phyloP scores from a whole-genome alignment of 345 rosid genomes.

The Arabidopsis arenosa region DNA sequence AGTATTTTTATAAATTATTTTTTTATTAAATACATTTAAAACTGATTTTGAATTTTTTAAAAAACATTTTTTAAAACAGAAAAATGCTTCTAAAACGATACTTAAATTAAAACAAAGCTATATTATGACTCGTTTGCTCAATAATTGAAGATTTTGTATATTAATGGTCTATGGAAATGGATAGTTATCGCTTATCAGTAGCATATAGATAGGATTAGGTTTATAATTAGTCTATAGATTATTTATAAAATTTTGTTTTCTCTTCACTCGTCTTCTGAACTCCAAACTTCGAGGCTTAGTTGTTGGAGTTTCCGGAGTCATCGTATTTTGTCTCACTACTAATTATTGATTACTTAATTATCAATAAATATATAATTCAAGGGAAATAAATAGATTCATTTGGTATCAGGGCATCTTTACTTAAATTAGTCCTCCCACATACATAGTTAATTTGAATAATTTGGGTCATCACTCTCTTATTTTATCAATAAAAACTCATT shows the following conservation, averaged over 20 bases:
- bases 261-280: slow-evolving; percentile 33
- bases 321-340: slow-evolving; percentile 30
- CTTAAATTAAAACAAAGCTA: background rate
- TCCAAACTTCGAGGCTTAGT: slow-evolving; percentile 48
- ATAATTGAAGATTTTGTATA: slow-evolving; percentile 29
- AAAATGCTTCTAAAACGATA: background rate
- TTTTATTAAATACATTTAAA: too few species aligned
- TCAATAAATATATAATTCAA: background rate
- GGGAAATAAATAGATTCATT: slow-evolving; percentile 25
- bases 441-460: slow-evolving; percentile 12
- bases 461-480: slow-evolving; percentile 13
- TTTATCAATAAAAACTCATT: slow-evolving; percentile 3
- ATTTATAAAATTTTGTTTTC: slow-evolving; percentile 11
- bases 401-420: slow-evolving; percentile 14
- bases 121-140: slow-evolving; percentile 7
- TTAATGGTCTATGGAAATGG: background rate
- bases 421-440: slow-evolving; percentile 1
- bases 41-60: background rate
- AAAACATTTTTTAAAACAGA: background rate
- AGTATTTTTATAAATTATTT: background rate
- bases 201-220: slow-evolving; percentile 39
- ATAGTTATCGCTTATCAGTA: slow-evolving; percentile 17
- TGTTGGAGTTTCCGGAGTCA: slow-evolving; percentile 46
- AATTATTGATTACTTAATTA: slow-evolving; percentile 25
- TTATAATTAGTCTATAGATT: slow-evolving; percentile 30